Conservation (phyloP, 176 grass and related monocot genomes). For the Calamus simplicifolius region DNA sequence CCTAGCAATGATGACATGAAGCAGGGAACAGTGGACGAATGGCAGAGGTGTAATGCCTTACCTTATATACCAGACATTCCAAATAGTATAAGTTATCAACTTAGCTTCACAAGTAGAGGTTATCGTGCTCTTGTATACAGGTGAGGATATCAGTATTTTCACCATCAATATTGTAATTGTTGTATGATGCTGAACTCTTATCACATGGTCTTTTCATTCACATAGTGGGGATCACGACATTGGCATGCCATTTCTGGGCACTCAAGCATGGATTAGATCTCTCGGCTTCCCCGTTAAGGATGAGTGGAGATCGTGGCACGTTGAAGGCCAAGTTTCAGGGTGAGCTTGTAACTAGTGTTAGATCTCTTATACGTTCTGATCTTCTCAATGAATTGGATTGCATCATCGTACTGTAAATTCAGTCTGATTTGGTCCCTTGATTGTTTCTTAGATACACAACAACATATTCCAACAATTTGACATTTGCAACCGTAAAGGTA, state of each 20-base stretch:
- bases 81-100: background rate
- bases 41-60: background rate
- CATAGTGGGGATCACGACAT: constrained; percentile 11
- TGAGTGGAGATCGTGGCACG: background rate
- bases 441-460: background rate
- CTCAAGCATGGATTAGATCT: background rate
- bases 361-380: background rate
- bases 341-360: background rate
- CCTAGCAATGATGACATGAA: no score
- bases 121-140: background rate
- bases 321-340: background rate
- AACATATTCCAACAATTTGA: background rate
- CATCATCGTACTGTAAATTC: no score
- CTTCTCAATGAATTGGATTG: no score
- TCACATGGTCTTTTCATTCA: background rate
- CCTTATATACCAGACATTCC: background rate
- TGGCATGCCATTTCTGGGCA: background rate
- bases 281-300: background rate
- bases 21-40: background rate
- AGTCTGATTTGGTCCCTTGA: background rate
- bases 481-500: constrained; percentile 9
- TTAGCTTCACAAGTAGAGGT: background rate
- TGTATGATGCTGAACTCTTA: background rate
- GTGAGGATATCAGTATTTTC: background rate
- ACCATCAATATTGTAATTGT: background rate